Evolutionary conservation across 441 rosid species (phyloP).

Genomic region (Jatropha podagrica): DNA sequence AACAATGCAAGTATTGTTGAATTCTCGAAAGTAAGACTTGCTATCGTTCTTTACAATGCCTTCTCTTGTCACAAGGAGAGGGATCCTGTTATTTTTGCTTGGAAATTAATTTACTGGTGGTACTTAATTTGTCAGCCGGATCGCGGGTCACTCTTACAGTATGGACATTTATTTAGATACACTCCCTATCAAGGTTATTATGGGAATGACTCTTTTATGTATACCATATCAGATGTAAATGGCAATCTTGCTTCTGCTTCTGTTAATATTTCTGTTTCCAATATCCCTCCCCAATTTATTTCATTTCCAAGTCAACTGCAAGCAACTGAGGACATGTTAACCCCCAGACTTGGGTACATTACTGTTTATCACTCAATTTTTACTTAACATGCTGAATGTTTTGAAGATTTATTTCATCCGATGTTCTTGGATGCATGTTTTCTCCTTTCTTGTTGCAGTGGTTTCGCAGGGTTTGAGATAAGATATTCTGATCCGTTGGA

Average conservation of each 20-base stretch:
- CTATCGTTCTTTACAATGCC: neutral
- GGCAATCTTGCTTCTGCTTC: slow-evolving; percentile 61
- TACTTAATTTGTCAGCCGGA: slow-evolving; percentile 53
- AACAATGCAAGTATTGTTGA: slow-evolving; percentile 51
- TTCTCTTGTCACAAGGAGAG: neutral
- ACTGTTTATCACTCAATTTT: neutral
- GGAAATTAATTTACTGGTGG: slow-evolving; percentile 3
- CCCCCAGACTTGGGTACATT: slow-evolving; percentile 68
- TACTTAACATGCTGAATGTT: neutral
- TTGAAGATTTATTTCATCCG: slow-evolving; percentile 4
- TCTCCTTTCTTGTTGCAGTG: slow-evolving; percentile 40
- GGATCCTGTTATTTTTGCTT: neutral
- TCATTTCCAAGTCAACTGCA: slow-evolving; percentile 57
- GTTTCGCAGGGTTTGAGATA: slow-evolving; percentile 68
- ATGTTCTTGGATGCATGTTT: slow-evolving; percentile 4
- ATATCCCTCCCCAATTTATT: slow-evolving; percentile 78
- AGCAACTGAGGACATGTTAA: slow-evolving; percentile 72
- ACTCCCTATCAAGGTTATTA: slow-evolving; percentile 69
- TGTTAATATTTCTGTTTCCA: slow-evolving; percentile 55
- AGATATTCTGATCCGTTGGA: slow-evolving; percentile 62
- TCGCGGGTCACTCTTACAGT: slow-evolving; percentile 73
- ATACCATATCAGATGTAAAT: slow-evolving; percentile 67
- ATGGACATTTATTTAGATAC: slow-evolving; percentile 66
- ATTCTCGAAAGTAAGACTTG: slow-evolving; percentile 54
- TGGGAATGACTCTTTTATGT: slow-evolving; percentile 68